Evolutionary conservation across 345 rosid genomes (phyloP).

Genomic region (Anastatica hierochuntica): DNA sequence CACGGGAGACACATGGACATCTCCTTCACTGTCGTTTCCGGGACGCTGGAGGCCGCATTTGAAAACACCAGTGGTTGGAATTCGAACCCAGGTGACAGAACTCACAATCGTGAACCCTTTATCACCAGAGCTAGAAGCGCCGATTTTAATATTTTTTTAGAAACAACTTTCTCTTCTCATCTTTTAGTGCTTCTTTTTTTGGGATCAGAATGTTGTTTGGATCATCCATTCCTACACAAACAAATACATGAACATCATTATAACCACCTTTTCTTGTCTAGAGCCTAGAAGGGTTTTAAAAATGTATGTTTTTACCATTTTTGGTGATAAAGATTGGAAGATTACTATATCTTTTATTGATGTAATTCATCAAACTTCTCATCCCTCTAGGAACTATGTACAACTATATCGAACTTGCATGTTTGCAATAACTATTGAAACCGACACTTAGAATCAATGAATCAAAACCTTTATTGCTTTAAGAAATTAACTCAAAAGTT

Average conservation of each 20-base stretch:
- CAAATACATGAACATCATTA: background rate
- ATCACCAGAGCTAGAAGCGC: too few species aligned
- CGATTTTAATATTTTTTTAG: too few species aligned
- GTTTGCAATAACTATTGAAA: too few species aligned
- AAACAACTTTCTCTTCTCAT: slow-evolving; percentile 68
- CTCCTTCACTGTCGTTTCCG: too few species aligned
- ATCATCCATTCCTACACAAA: slow-evolving; percentile 78
- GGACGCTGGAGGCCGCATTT: too few species aligned
- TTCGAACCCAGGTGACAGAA: too few species aligned
- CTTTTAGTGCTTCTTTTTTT: slow-evolving; percentile 54
- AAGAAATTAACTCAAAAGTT: too few species aligned
- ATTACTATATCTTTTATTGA: slow-evolving; percentile 39
- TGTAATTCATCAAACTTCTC: slow-evolving; percentile 51
- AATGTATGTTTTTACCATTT: slow-evolving; percentile 33
- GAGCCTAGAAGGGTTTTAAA: background rate
- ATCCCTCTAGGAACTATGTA: slow-evolving; percentile 52
- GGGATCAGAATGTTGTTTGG: slow-evolving; percentile 38
- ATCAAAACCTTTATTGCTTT: too few species aligned
- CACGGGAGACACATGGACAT: too few species aligned
- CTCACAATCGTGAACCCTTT: too few species aligned
- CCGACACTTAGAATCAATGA: too few species aligned
- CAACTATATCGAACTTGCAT: slow-evolving; percentile 54
- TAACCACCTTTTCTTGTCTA: background rate
- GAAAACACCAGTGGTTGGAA: too few species aligned
- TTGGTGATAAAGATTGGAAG: slow-evolving; percentile 41